Percentiles rank a stretch among this genome's conserved stretches.
Conservation (phyloP, 768 basidiomycete genomes). For the Lentinula sp. region DNA sequence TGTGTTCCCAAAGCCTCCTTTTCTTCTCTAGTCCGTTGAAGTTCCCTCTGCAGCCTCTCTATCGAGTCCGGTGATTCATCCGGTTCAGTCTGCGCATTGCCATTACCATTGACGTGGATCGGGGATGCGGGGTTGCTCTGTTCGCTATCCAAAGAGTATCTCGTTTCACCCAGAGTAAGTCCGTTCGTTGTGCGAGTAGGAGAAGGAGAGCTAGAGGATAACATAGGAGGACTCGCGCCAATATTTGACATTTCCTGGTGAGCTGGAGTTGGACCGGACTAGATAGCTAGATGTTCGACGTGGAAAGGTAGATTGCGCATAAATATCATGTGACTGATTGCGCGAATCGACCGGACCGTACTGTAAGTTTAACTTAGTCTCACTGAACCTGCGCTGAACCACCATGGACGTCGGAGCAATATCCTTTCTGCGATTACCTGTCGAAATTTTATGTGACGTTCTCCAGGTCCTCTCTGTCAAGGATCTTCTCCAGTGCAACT, state of each 20-base stretch:
- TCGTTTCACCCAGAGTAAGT: conserved; percentile 18
- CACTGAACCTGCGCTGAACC: too few species aligned
- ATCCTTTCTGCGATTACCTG: conserved; percentile 13
- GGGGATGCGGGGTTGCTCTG: conserved; percentile 24
- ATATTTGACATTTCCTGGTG: not conserved
- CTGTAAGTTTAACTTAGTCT: not conserved
- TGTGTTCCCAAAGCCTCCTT: conserved; percentile 84
- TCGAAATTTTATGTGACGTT: conserved; percentile 33
- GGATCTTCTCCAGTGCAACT: conserved; percentile 28
- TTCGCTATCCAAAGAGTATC: conserved; percentile 45
- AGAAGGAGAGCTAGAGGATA: conserved; percentile 25
- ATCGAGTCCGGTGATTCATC: conserved; percentile 42
- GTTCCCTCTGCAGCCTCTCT: conserved; percentile 63
- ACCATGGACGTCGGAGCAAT: not conserved
- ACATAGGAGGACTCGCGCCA: conserved; percentile 14
- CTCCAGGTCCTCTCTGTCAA: conserved; percentile 25
- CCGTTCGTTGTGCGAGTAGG: conserved; percentile 12
- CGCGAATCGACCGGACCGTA: not conserved
- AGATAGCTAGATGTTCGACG: not conserved
- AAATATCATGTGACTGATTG: not conserved
- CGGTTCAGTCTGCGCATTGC: conserved; percentile 26
- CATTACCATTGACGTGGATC: conserved; percentile 22
- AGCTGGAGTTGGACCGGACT: not conserved
- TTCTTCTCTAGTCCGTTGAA: conserved; percentile 73
- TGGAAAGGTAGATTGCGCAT: not conserved